Percentiles rank a stretch among this genome's conserved stretches.
phyloP scores from a whole-genome alignment of 2,329 filamentous ascomycete species.

The Ilyonectria sp. region DNA sequence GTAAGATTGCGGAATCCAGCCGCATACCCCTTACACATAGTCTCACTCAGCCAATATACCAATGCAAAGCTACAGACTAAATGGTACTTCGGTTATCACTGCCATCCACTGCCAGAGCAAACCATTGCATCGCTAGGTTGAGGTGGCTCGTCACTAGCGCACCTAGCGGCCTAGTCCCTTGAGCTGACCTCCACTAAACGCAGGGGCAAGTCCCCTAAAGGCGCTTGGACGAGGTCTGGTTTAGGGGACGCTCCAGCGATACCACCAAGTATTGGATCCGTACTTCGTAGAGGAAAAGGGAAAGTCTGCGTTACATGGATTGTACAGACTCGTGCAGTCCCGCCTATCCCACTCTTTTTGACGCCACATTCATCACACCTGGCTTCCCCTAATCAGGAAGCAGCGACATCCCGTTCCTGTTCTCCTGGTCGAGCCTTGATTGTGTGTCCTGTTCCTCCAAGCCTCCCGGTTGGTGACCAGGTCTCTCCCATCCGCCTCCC shows the following conservation, averaged over 20 bases:
- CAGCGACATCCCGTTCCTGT: constrained; percentile 12
- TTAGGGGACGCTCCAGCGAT: background rate
- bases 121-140: background rate
- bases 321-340: constrained; percentile 9
- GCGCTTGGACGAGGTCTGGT: background rate
- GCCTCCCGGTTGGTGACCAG: constrained; percentile 38
- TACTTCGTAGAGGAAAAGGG: too few relatives aligned
- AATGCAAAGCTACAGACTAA: background rate
- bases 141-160: background rate
- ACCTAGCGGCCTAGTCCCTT: background rate
- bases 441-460: constrained; percentile 22
- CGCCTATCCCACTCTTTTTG: constrained; percentile 15
- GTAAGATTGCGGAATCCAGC: background rate
- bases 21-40: background rate
- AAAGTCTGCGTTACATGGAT: background rate
- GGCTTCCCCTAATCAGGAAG: constrained; percentile 20
- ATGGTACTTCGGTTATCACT: background rate
- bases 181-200: background rate
- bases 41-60: background rate
- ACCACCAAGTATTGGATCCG: too few relatives aligned
- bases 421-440: constrained; percentile 12
- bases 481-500: constrained; percentile 8
- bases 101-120: background rate
- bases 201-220: background rate
- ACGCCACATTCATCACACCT: constrained; percentile 16